Base-by-base conservation (phyloP, 225 moss, liverwort and hornwort species). In the Straminergon stramineum region DNA sequence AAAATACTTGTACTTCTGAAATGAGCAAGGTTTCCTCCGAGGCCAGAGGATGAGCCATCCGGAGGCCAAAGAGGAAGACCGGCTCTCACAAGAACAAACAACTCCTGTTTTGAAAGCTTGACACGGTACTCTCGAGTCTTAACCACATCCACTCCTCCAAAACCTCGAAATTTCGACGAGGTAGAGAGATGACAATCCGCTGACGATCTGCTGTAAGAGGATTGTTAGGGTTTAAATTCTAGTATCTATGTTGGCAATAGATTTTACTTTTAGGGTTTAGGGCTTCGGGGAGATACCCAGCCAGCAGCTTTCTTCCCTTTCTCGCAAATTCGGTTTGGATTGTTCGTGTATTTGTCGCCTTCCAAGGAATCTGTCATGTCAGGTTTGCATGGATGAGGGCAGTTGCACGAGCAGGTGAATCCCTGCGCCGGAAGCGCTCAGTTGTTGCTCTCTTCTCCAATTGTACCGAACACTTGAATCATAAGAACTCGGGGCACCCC, bases 341-440 rank as follows among this genome's bases (percentile, higher is more conserved):
- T 75, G 21, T 53, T 66, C 52, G 32, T 34, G 27, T 74, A 87
- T 60, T 84, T 70, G 81, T 82, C 75, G 58, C n/a, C 70, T 58
- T 55, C 57, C 20, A 77, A 85, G 87, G 88, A 85, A 67, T 73
- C 66, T 83, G 73, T n/a, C 65, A 60, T 66, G 78, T 68, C 30
- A 45, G 81, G 69, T 69, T 81, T 71, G 64, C 65, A 75, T 90
- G 90, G 89, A 93, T 93, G 93, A 93, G 89, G 89, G 90, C 65
- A 84, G 84, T 27, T 76, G 89, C 89, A 69, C 93, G 88, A 90
- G 91, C 88, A 84, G 86, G 91, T 31, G 87, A 90, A 48, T 87
- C 85, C 84, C 88, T 93, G 86, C 89, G 81, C 51, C 87, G 81
- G 84, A 91, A 88, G 91, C 89, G 91, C 88, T 91, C 83, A 53